Conservation (phyloP, 2,329 filamentous ascomycete species). For the Venturia pyrina region DNA sequence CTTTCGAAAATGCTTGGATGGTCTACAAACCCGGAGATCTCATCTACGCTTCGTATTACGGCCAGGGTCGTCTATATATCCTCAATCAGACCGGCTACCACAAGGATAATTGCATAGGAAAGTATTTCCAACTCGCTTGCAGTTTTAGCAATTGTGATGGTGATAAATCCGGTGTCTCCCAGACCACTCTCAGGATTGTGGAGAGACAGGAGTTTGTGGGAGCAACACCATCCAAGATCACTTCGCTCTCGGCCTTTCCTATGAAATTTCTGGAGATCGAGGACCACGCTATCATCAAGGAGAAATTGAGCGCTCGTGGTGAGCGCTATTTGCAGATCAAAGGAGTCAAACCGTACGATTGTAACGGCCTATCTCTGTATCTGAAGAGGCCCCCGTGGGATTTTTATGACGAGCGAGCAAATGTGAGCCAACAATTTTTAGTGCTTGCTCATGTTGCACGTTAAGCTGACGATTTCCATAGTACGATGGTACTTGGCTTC, state of each 20-base stretch:
- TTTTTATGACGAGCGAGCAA: constrained; percentile 16
- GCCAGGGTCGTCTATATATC: constrained; percentile 22
- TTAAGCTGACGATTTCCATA: background rate
- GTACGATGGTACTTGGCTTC: constrained; percentile 16
- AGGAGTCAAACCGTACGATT: constrained; percentile 14
- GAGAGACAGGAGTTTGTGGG: constrained; percentile 15
- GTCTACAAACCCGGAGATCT: constrained; percentile 20
- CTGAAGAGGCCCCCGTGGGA: constrained; percentile 17
- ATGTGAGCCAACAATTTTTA: background rate
- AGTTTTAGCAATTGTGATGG: constrained; percentile 28
- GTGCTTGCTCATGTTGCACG: background rate
- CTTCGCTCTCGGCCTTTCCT: constrained; percentile 12
- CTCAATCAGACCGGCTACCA: constrained; percentile 22
- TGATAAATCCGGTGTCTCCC: constrained; percentile 17
- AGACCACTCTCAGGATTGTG: constrained; percentile 13
- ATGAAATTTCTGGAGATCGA: constrained; percentile 7
- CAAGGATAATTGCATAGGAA: constrained; percentile 16
- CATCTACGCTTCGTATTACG: constrained; percentile 20
- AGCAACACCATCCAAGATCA: constrained; percentile 12
- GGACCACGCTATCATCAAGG: constrained; percentile 12
- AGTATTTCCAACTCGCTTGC: constrained; percentile 20
- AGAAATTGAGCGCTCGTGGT: constrained; percentile 15
- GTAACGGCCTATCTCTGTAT: constrained; percentile 17
- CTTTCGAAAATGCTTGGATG: constrained; percentile 17
- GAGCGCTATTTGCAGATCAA: constrained; percentile 15